Conservation (phyloP, 257 asterid genomes). For the Solanum corneliomulleri region DNA sequence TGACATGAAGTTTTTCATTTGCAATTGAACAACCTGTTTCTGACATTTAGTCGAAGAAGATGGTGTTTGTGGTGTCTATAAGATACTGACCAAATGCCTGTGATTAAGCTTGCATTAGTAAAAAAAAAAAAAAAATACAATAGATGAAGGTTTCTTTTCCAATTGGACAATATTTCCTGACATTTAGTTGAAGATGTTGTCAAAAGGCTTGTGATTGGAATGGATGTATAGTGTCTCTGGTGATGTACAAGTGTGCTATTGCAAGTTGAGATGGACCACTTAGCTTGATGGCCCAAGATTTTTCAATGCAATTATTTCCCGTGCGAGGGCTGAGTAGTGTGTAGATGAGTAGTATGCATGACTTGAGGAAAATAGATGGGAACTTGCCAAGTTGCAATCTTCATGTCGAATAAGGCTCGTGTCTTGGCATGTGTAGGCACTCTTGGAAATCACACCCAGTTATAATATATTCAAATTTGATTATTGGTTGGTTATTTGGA, state of each 20-base stretch:
- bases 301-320: neutral
- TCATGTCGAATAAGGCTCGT: neutral
- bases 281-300: neutral
- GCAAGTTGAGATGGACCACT: neutral
- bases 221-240: neutral
- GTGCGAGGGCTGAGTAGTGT: neutral
- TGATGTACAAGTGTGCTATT: neutral
- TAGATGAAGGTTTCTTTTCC: neutral
- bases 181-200: neutral
- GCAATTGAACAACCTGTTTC: neutral
- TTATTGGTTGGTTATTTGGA: neutral
- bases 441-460: neutral
- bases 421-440: neutral
- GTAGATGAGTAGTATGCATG: neutral
- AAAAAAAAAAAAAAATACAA: neutral
- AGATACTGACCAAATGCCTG: neutral
- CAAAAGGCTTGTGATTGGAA: neutral
- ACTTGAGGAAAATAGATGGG: neutral
- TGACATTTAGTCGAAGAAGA: neutral
- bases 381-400: neutral
- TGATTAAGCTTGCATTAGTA: neutral
- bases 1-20: neutral
- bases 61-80: neutral
- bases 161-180: neutral
- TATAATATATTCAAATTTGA: neutral